Conservation (phyloP, 208 protist genomes). For the Wallacemonas collosoma region DNA sequence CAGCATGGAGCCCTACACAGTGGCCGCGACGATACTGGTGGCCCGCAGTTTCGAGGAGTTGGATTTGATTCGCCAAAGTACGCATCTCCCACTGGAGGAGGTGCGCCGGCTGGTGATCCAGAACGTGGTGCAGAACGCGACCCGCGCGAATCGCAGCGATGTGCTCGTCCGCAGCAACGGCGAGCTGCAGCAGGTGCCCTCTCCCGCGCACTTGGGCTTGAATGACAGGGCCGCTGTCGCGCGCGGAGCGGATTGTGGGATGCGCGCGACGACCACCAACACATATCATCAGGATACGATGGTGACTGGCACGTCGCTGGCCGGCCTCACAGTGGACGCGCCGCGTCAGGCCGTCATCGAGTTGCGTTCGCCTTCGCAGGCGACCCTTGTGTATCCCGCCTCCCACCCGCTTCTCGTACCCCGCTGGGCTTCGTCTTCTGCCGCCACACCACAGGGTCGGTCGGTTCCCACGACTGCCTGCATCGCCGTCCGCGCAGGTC, state of each 20-base stretch:
- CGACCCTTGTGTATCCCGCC: constrained; percentile 56
- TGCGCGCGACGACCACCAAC: background rate
- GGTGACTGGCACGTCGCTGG: background rate
- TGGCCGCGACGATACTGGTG: constrained; percentile 68
- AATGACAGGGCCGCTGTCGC: no score
- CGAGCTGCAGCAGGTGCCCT: constrained; percentile 1
- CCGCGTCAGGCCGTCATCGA: constrained; percentile 58
- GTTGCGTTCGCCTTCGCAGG: constrained; percentile 57
- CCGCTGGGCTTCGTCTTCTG: background rate
- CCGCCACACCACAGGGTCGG: constrained; percentile 3
- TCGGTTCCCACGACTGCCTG: constrained; percentile 19
- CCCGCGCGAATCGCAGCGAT: background rate
- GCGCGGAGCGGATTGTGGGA: no score
- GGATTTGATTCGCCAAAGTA: constrained; percentile 47
- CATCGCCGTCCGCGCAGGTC: constrained; percentile 20
- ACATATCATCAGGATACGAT: background rate
- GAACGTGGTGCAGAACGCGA: constrained; percentile 2
- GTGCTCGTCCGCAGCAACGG: constrained; percentile 17
- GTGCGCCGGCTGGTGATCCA: constrained; percentile 58
- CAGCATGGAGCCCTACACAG: constrained; percentile 12
- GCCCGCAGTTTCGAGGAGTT: constrained; percentile 81
- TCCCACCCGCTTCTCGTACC: constrained; percentile 62
- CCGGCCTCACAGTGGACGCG: background rate
- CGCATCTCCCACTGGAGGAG: constrained; percentile 57
- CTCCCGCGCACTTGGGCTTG: background rate